Evolutionary conservation across 225 moss, liverwort and hornwort species (phyloP), one percentile per base, ranked within the genome.

Genomic region (Thuidium tamariscinum): DNA sequence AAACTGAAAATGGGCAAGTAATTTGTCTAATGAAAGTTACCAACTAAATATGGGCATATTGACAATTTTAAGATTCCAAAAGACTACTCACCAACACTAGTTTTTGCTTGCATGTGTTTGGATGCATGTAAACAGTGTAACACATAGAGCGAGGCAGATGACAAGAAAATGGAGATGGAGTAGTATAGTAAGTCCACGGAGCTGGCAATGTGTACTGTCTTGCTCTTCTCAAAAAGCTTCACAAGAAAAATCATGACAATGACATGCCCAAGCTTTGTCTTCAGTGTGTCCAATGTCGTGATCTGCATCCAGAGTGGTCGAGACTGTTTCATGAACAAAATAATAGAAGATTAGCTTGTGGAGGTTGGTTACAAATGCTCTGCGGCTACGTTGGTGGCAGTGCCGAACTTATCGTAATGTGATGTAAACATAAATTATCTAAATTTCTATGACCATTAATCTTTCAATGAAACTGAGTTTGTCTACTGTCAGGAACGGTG

Each of bases 201-300:
- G 89, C 22, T 93, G 44, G 79, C 11, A 42, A 93, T 65, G 42
- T 74, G 83, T 41, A 92, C 93, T 48, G 88, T 92, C 83, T 93
- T 93, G 89, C 93, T 93, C 86, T 89, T 89, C 92, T 93, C 93
- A 42, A 93, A 93, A 83, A 93, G 89, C 72, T 93, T 93, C 76
- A 93, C 93, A 1, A 93, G 90, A 13, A 93, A 89, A 81, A 93
- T 92, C 90, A 83, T 93, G 46, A 93, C 93, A 30, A 93, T 93
- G 56, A 93, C 93, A 84, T 93, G 93, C 23, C 93, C 93, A 4
- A 93, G 92, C 88, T 93, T 93, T 19, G 92, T 89, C 84, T 93
- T 93, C 88, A 93, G 82, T 16, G 86, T 86, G 29, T 93, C 93
- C 84, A 93, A 84, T 29, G 89, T 92, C 8, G 86, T 89, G 59